Evolutionary conservation across 768 basidiomycete genomes (phyloP).

Genomic region (Suillus subaureus): DNA sequence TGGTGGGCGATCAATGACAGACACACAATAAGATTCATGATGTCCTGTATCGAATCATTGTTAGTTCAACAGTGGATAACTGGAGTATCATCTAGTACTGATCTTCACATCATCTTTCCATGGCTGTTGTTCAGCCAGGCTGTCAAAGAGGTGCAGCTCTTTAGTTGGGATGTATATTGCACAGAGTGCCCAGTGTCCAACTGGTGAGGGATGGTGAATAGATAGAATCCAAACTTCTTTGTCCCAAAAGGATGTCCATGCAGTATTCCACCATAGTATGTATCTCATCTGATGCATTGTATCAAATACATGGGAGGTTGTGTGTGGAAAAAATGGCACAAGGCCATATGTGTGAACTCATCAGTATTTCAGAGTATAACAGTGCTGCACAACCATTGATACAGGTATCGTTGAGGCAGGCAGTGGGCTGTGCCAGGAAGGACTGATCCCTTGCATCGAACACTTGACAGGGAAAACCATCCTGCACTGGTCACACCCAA

Average conservation of each 20-base stretch:
- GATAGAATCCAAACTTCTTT: conserved; percentile 38
- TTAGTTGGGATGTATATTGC: conserved; percentile 9
- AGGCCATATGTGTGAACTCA: too few relatives aligned
- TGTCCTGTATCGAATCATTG: too few relatives aligned
- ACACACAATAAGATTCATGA: too few relatives aligned
- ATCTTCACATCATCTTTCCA: conserved; percentile 6
- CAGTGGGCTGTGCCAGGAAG: conserved; percentile 5
- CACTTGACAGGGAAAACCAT: conserved; percentile 3
- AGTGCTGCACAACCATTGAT: conserved; percentile 12
- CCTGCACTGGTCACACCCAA: not conserved
- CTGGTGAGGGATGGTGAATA: conserved; percentile 26
- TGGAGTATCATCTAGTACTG: too few relatives aligned
- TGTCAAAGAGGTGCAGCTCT: conserved; percentile 12
- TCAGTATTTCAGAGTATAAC: too few relatives aligned
- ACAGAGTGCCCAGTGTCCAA: conserved; percentile 38
- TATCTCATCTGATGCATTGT: not conserved
- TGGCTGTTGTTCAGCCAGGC: not conserved
- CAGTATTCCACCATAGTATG: conserved; percentile 25
- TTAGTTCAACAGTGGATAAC: too few relatives aligned
- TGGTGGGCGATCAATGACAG: not conserved
- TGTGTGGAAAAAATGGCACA: too few relatives aligned
- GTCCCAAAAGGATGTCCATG: conserved; percentile 27
- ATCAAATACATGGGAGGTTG: too few relatives aligned
- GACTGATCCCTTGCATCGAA: conserved; percentile 10
- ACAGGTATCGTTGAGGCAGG: conserved; percentile 8